A percentile compares a stretch with the other conserved stretches of the same genome.
Evolutionary conservation across 192 early-diverging fungal genomes (phyloP).

Genomic region (Dissophora ornata): DNA sequence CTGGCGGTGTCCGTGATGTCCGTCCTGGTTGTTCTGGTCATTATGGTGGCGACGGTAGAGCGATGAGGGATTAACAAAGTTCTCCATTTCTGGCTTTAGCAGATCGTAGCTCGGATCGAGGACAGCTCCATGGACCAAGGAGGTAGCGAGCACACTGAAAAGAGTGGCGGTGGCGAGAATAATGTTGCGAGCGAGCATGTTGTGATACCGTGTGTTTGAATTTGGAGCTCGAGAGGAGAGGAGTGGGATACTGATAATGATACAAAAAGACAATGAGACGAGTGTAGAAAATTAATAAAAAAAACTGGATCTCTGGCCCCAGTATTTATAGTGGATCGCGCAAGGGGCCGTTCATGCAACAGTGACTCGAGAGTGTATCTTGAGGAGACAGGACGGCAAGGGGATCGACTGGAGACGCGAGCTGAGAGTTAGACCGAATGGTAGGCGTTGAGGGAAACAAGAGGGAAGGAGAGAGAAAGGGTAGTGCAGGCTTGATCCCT

Average conservation of each 20-base stretch:
- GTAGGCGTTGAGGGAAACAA: no score
- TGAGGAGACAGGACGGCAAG: no score
- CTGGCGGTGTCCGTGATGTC: neutral
- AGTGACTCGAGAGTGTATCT: no score
- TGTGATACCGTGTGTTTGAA: neutral
- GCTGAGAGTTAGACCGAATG: no score
- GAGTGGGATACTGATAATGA: no score
- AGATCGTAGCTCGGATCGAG: neutral
- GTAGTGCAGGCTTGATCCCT: no score
- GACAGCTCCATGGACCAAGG: constrained; percentile 10
- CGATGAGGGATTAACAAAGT: neutral
- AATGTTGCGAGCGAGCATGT: constrained; percentile 21
- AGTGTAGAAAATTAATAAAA: neutral
- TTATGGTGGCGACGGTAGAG: constrained; percentile 25
- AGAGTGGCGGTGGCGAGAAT: constrained; percentile 20
- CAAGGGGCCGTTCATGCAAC: no score
- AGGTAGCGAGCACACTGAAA: constrained; percentile 22
- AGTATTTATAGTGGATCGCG: no score
- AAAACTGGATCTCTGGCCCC: no score
- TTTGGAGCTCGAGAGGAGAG: neutral
- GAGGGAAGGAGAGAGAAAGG: no score
- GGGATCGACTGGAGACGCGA: no score
- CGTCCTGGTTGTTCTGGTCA: neutral
- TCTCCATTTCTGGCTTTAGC: neutral
- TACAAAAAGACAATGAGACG: no score